These are phyloP conservation scores for Hyaloscypha hepaticicola DNA, from an alignment of 495 filamentous ascomycete genomes.

Conservation along the genomic window DNA sequence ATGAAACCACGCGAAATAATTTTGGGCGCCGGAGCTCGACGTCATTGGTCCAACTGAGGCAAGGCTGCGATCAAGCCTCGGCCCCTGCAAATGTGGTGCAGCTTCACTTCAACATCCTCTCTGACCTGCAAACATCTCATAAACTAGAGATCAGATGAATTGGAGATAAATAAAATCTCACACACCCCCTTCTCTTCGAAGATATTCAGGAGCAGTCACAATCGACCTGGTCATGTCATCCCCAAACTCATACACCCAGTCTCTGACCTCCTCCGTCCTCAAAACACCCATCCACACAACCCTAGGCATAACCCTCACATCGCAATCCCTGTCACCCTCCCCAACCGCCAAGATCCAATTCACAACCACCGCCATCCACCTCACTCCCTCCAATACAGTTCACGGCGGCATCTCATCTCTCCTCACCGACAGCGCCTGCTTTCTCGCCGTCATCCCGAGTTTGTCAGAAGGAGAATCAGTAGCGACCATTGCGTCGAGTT, in stretches of 20 bases:
- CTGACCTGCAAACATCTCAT: too few relatives aligned
- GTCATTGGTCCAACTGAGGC: slow-evolving; percentile 19
- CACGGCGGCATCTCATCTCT: slow-evolving; percentile 16
- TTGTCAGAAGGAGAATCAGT: background rate
- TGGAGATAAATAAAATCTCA: too few relatives aligned
- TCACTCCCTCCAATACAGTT: background rate
- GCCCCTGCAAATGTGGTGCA: too few relatives aligned
- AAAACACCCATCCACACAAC: background rate
- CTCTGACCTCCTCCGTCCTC: background rate
- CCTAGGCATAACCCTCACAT: slow-evolving; percentile 1
- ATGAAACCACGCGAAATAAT: slow-evolving; percentile 10
- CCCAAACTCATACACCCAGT: background rate
- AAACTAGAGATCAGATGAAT: too few relatives aligned
- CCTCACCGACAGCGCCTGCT: slow-evolving; percentile 4
- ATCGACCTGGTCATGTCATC: too few relatives aligned
- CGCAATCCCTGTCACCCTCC: background rate
- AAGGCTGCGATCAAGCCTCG: background rate
- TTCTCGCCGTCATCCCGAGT: slow-evolving; percentile 13
- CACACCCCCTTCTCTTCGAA: too few relatives aligned
- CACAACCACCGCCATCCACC: background rate
- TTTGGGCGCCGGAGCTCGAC: slow-evolving; percentile 10
- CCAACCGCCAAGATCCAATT: slow-evolving; percentile 1
- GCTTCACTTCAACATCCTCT: background rate
- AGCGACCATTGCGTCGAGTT: slow-evolving; percentile 4
- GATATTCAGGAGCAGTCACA: too few relatives aligned